Base-by-base conservation (phyloP, 345 rosid species). In the Schrenkiella parvula region DNA sequence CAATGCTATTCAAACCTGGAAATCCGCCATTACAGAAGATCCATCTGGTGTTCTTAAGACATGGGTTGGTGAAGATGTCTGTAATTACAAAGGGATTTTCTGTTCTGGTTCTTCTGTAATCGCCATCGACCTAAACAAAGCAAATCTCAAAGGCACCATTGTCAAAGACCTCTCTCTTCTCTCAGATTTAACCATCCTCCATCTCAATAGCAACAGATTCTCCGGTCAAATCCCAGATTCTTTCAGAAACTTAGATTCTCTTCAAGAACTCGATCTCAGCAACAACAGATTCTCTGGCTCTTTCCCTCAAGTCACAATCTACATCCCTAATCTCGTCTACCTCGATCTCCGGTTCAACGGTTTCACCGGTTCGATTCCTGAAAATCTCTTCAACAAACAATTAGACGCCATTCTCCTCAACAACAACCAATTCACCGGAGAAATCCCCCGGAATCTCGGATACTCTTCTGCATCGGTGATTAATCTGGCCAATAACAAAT, bases 1-100 rank as follows among this genome's bases (percentile, higher is more conserved):
- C 83, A 53, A 70, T 38, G 96, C 95, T 26, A 87, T 93, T n/a
- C 97, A 93, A 53, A 82, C 91, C 1, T 93, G 98, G 98, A 93
- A 91, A 78, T 70, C 87, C 0, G 85, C 96, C 2, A 84, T 91
- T 48, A 72, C 88, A 15, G 89, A 83, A 3, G 98, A 93, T 64
- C 98, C 98, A 5, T 53, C 73, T 5, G 82, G 82, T 81, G 68
- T 89, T 79, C 76, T 91, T 37, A 78, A 68, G 71, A 85, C 91
- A 51, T 93, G 98, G 98, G 83, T 82, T 23, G 97, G 98, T 31
- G 18, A 79, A n/a, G 76, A 88, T 72, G 92, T 93, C 0, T 93
- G 97, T 64, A 80, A 95, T 56, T 93, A 91, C 78, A 83, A 68
- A 78, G 98, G 97, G 4, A 68, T 93, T 0, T 93, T 86, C 48